Base-by-base conservation (phyloP, 1,284 basidiomycete genomes). In the Microstroma glucosiphilum region DNA sequence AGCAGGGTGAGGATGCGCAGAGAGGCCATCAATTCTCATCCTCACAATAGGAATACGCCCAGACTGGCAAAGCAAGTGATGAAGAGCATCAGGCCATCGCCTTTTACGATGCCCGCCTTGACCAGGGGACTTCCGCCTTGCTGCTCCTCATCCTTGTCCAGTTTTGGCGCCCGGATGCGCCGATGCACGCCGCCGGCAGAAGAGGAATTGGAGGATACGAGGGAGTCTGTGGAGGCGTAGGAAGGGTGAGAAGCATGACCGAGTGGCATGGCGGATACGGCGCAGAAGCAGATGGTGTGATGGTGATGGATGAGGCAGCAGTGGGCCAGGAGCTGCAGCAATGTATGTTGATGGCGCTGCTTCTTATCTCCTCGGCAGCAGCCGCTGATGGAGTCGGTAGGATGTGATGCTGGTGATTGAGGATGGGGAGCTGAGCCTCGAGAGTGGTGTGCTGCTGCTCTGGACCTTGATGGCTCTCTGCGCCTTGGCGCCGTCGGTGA, bases 31-130 rank as follows among this genome's bases (percentile, higher is more conserved):
- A 15, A 2, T 25, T 19, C 53, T 6, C 43, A 48, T 21, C 15
- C 43, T 48, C 43, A 48, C 68, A 92, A 89, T 68, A 91, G 83
- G 76, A 92, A 92, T 42, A 93, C 91, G 58, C 91, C 91, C 40
- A 93, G 82, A 81, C 88, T 89, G 66, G 89, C 90, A 70, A 93
- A 92, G 62, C 88, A 82, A 40, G 90, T 78, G 53, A 79, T 71
- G 58, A 77, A 75, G 56, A 78, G 67, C 71, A 79, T 73, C 51
- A 79, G 69, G 13, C 63, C 59, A 42, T 73, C 67, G 37, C 77
- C 76, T 25, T 71, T 70, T 59, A 78, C 66, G 51, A 54, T 15
- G 55, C 73, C 75, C 15, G 71, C 42, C 56, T 66, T 68, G 42
- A 70, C 63, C 1, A 79, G 61, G 0, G 73, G 69, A 43, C 53